Evolutionary conservation across 495 filamentous ascomycete genomes (phyloP).

Genomic region (Aeminium ludgeri): DNA sequence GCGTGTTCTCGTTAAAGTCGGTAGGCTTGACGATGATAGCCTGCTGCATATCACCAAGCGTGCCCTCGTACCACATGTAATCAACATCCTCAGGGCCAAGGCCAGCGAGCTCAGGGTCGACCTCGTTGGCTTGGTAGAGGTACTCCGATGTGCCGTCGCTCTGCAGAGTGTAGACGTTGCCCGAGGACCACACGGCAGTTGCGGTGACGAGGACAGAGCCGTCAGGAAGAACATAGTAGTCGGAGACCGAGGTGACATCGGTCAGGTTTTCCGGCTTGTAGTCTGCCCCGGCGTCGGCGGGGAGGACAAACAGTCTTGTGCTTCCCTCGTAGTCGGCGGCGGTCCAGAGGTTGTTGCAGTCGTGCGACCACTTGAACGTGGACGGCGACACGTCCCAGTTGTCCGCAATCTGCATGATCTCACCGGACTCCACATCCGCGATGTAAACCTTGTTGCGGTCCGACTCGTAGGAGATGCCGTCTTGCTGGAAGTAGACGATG

Average conservation of each 20-base stretch:
- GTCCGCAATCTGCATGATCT: slow-evolving; percentile 23
- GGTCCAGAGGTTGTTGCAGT: slow-evolving; percentile 23
- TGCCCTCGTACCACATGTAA: slow-evolving; percentile 3
- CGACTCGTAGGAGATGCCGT: slow-evolving; percentile 24
- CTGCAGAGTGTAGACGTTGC: background rate
- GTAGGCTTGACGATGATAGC: slow-evolving; percentile 42
- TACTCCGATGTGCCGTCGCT: background rate
- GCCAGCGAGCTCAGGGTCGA: background rate
- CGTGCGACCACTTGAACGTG: slow-evolving; percentile 24
- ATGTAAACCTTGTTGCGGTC: slow-evolving; percentile 27
- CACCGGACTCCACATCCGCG: slow-evolving; percentile 21
- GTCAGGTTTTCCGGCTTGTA: slow-evolving; percentile 18
- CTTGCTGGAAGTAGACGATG: slow-evolving; percentile 30
- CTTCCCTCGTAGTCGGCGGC: slow-evolving; percentile 23
- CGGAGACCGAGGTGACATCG: slow-evolving; percentile 16
- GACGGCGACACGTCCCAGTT: slow-evolving; percentile 29
- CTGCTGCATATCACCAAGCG: slow-evolving; percentile 1
- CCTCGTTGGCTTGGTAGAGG: slow-evolving; percentile 4
- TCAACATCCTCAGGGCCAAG: slow-evolving; percentile 1
- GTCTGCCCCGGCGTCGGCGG: slow-evolving; percentile 20
- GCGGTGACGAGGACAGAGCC: slow-evolving; percentile 13
- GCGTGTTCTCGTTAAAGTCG: slow-evolving; percentile 50
- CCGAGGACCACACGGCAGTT: background rate
- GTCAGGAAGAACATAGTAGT: slow-evolving; percentile 10
- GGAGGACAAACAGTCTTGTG: slow-evolving; percentile 22